A percentile compares a stretch with the other conserved stretches of the same genome.
Conservation (phyloP, 2,329 filamentous ascomycete species). For the Venturiaceae sp. region DNA sequence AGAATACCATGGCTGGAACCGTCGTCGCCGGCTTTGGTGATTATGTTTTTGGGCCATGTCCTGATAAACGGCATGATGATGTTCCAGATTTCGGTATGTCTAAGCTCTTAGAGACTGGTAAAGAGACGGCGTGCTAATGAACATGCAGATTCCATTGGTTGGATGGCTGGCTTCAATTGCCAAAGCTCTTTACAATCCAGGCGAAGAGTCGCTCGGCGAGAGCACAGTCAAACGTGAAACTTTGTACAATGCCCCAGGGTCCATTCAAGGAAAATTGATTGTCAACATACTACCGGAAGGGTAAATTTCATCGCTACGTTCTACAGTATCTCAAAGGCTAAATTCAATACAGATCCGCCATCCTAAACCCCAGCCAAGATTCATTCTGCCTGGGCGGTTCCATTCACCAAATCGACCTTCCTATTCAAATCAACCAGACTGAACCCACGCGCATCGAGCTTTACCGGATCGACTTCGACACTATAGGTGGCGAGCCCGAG, state of each 20-base stretch:
- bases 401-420: constrained; percentile 55
- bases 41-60: constrained; percentile 62
- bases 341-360: constrained; percentile 52
- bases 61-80: constrained; percentile 76
- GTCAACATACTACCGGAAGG: constrained; percentile 97
- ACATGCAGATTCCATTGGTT: constrained; percentile 60
- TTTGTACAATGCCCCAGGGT: constrained; percentile 82
- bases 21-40: constrained; percentile 62
- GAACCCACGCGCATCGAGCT: constrained; percentile 81
- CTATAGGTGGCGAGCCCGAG: constrained; percentile 68
- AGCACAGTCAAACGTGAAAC: constrained; percentile 78
- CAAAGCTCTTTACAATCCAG: constrained; percentile 73
- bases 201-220: constrained; percentile 89
- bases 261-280: constrained; percentile 93
- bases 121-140: background rate
- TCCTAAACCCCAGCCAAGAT: constrained; percentile 72
- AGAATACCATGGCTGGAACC: constrained; percentile 96
- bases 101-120: background rate
- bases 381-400: constrained; percentile 70
- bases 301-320: constrained; percentile 28
- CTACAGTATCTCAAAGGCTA: constrained; percentile 10
- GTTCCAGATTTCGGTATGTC: constrained; percentile 59
- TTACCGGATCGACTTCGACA: constrained; percentile 76
- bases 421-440: constrained; percentile 90
- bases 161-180: constrained; percentile 62